Base-by-base conservation (phyloP, 2,329 filamentous ascomycete genomes). In the Chrysoporthe cubensis region DNA sequence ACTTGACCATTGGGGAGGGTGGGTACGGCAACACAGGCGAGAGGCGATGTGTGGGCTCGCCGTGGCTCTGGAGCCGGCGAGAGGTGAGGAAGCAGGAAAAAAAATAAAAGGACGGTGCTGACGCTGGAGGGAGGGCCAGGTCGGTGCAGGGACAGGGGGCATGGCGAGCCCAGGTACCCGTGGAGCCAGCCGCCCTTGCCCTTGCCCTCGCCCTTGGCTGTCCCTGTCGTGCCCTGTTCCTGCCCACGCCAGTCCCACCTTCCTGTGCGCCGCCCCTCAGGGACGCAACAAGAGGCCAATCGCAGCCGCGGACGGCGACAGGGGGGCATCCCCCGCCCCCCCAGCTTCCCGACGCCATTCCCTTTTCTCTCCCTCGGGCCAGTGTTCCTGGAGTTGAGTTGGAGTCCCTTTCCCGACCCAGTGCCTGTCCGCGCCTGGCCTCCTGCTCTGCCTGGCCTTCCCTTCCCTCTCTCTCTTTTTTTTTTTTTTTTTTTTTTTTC, bases 401-500 rank as follows among this genome's bases (percentile, higher is more conserved):
- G 26, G 26, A 37, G 54, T 57, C 54, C 54, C 43, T 61, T 61
- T 46, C 58, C 42, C 43, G 42, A n/a, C 18, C 18, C 21, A 34
- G 11, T 48, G n/a, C 50, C 50, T 18, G 48, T 32, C 34, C n/a
- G 48, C n/a, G 43, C 60, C 40, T 62, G 60, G 11, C 60, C 34
- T 62, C 26, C 32, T 48, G 37, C 64, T 57, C 52, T 71, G 69
- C 64, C 64, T 66, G 68, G 61, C 21, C 37, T 16, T 16, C 37
- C 62, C 13, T 34, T 34, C 18, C 32, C 32, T 43, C 43, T 56
- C 7, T 32, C 11, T 4, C 34, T 32, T 14, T 34, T 56, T 56
- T 56, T 56, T 32, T 56, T 58, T 58, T 58, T 58, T 58, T 58
- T 71, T 71, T 71, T 72, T 71, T 74, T 70, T 72, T 74, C 72